Base-by-base conservation (phyloP, 2,329 filamentous ascomycete species). In the Verruconis gallopava region DNA sequence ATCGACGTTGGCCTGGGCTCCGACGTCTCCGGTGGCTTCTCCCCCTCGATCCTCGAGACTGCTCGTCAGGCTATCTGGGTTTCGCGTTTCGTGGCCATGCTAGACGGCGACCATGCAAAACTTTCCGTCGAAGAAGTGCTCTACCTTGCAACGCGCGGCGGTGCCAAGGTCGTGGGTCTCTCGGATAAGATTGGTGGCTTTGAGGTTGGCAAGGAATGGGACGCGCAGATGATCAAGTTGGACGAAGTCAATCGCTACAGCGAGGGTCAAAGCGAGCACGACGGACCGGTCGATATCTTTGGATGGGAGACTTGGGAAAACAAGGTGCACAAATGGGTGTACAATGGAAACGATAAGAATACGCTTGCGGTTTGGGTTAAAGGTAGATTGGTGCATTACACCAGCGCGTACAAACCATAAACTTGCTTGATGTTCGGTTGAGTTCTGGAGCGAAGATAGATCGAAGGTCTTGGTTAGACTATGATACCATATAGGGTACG, bases 231-330 rank as follows among this genome's bases (percentile, higher is more conserved):
- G 51, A 69, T 98, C 42, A 66, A 71, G 6, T 59, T 95, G 18
- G 72, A 70, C 1, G 46, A 38, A 4, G 66, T 65, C 4, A 52
- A 52, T 15, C 42, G 36, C 5, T 50, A 46, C 4, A 35, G 34
- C 45, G 53, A 48, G 13, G 50, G 47, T 32, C 54, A 48, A 3
- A 49, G 48, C 9, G 50, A 47, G 3, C 49, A 50, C 1, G 65
- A 70, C 3, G 78, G 80, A 0, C 77, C 79, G 37, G 85, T 95
- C 0, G 86, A 95, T 60, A 60, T 95, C 0, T 98, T 95, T 66
- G 88, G 86, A 1, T 85, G 80, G 74, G 89, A 96, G 70, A 74
- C 56, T n/a, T 93, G 83, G 85, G 75, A 81, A 30, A 85, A 96
- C 53, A 75, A 69, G 54, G 64, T 96, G 9, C 83, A 85, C 40